Conservation (phyloP, 176 grass and related monocot genomes). For the Stipa capillata region DNA sequence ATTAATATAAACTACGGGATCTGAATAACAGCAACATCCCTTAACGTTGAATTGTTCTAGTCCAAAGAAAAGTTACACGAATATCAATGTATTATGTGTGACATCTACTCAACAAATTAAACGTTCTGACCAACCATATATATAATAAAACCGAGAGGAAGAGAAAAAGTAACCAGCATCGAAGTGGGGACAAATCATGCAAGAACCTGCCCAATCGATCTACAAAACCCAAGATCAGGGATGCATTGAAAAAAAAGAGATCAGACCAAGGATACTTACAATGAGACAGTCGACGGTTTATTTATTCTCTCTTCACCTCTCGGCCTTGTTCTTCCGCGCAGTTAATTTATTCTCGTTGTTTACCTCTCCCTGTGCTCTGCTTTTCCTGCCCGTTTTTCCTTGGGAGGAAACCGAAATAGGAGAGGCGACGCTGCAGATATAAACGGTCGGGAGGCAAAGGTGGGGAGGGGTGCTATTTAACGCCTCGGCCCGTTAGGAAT, state of each 20-base stretch:
- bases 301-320: background rate
- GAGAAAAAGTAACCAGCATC: background rate
- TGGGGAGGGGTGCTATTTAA: background rate
- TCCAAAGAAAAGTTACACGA: background rate
- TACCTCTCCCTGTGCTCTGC: background rate
- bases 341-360: conserved; percentile 12
- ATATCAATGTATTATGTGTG: too few species aligned
- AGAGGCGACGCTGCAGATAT: background rate
- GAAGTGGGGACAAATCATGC: background rate
- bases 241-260: background rate
- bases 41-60: background rate
- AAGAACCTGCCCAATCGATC: background rate
- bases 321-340: background rate
- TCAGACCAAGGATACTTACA: conserved; percentile 7
- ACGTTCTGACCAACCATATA: background rate
- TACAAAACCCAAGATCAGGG: background rate
- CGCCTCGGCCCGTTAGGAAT: background rate
- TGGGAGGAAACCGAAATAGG: conserved; percentile 21
- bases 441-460: conserved; percentile 28
- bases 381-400: background rate
- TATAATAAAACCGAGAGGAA: background rate
- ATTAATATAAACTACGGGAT: background rate
- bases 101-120: background rate
- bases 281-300: background rate
- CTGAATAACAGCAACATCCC: background rate